phyloP scores from a whole-genome alignment of 2,329 filamentous ascomycete species.

The Phialophora macrospora region DNA sequence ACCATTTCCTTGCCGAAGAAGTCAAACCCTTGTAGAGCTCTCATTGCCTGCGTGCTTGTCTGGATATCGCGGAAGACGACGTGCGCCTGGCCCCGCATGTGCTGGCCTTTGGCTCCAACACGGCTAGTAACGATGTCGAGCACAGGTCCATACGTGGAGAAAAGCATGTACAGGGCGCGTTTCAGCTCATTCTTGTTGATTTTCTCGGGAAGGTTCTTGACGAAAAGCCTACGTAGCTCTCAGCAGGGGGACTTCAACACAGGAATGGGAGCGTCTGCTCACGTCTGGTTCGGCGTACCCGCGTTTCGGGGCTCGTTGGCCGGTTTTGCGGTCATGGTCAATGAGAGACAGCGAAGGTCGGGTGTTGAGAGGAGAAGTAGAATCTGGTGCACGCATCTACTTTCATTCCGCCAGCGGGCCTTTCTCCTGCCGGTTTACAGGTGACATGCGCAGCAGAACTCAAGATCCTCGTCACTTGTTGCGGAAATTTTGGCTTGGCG shows the following conservation, averaged over 20 bases:
- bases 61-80: slow-evolving; percentile 88
- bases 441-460: neutral
- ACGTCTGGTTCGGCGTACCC: slow-evolving; percentile 78
- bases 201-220: slow-evolving; percentile 87
- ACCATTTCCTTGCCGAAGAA: slow-evolving; percentile 84
- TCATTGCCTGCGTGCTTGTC: slow-evolving; percentile 91
- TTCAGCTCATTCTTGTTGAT: slow-evolving; percentile 87
- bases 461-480: neutral
- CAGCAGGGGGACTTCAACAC: slow-evolving; percentile 38
- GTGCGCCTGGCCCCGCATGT: slow-evolving; percentile 96
- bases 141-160: slow-evolving; percentile 90
- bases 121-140: slow-evolving; percentile 78
- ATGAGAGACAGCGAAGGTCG: neutral
- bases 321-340: slow-evolving; percentile 22
- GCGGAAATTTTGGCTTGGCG: slow-evolving; percentile 22
- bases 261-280: slow-evolving; percentile 44
- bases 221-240: slow-evolving; percentile 69
- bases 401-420: neutral
- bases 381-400: neutral
- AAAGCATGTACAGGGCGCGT: slow-evolving; percentile 86
- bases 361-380: neutral
- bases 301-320: slow-evolving; percentile 42
- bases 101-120: slow-evolving; percentile 71
- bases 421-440: neutral
- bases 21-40: slow-evolving; percentile 80